phyloP scores from a whole-genome alignment of 2,329 filamentous ascomycete genomes.

The Metarhizium robertsii region DNA sequence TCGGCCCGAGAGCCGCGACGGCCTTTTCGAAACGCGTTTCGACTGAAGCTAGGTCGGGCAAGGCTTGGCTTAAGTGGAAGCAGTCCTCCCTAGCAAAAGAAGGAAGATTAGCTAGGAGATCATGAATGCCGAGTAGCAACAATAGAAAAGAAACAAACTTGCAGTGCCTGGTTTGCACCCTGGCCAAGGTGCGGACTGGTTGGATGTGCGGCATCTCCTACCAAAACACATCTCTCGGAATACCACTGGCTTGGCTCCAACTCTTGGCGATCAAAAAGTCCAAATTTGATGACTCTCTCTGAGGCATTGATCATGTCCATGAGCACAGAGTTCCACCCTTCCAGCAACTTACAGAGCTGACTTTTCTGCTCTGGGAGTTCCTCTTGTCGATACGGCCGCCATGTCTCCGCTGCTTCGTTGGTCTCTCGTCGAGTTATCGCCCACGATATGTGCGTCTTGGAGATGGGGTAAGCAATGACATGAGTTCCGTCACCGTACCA shows the following conservation, averaged over 20 bases:
- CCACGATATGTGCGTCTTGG: conserved; percentile 13
- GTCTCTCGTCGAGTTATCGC: conserved; percentile 14
- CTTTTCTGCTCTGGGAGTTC: conserved; percentile 9
- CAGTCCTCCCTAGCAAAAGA: background rate
- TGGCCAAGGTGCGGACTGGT: conserved; percentile 17
- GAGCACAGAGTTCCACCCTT: conserved; percentile 11
- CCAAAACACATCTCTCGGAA: conserved; percentile 12
- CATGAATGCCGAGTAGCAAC: background rate
- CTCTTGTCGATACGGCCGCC: conserved; percentile 13
- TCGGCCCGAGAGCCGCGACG: background rate
- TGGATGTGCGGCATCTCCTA: conserved; percentile 16
- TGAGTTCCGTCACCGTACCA: conserved; percentile 17
- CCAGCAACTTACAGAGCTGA: conserved; percentile 8
- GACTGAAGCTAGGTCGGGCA: background rate
- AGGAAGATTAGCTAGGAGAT: background rate
- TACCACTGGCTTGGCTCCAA: conserved; percentile 13
- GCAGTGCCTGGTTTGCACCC: conserved; percentile 15
- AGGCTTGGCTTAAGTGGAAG: background rate
- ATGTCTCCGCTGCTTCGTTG: conserved; percentile 13
- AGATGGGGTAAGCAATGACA: conserved; percentile 14
- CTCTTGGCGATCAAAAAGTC: conserved; percentile 16
- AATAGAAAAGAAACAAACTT: conserved; percentile 2
- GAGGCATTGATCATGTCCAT: conserved; percentile 11
- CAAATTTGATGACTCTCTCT: conserved; percentile 16
- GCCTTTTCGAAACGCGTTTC: background rate